A percentile compares a stretch with the other conserved stretches of the same genome.
phyloP scores from a whole-genome alignment of 1,284 basidiomycete genomes.

The Peniophora sp. region DNA sequence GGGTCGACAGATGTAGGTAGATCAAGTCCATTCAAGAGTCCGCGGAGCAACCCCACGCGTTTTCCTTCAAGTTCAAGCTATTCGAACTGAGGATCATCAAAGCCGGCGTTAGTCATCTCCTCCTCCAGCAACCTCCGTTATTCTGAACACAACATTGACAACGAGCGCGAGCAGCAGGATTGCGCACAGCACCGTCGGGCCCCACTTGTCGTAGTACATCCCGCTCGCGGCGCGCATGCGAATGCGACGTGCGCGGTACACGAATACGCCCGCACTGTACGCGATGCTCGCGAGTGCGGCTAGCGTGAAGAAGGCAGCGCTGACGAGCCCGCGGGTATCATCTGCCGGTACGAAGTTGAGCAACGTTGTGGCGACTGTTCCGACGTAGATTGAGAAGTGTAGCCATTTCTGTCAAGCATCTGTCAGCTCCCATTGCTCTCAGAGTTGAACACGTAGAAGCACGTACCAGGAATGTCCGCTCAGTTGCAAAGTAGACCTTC shows the following conservation, averaged over 20 bases:
- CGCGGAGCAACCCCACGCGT: no score
- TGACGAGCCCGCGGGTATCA: conserved; percentile 76
- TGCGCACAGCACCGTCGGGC: conserved; percentile 71
- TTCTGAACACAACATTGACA: conserved; percentile 66
- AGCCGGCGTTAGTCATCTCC: no score
- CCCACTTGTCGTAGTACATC: conserved; percentile 84
- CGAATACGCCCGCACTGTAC: conserved; percentile 84
- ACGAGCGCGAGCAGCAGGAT: conserved; percentile 66
- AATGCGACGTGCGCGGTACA: conserved; percentile 77
- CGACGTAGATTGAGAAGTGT: conserved; percentile 85
- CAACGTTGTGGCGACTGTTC: conserved; percentile 82
- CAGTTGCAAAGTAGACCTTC: conserved; percentile 96
- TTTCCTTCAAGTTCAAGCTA: no score
- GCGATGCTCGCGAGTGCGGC: conserved; percentile 85
- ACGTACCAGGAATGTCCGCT: conserved; percentile 81
- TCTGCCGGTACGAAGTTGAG: conserved; percentile 81
- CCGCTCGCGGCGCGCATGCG: conserved; percentile 70
- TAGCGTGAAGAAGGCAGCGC: conserved; percentile 82
- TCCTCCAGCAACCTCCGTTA: conserved; percentile 18
- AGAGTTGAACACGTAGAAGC: background rate
- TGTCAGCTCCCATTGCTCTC: background rate
- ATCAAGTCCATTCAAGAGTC: no score
- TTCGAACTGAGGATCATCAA: no score
- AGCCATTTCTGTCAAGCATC: conserved; percentile 73
- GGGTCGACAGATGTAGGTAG: no score